Base-by-base conservation (phyloP, 176 grass and related monocot species). In the Olyra latifolia region DNA sequence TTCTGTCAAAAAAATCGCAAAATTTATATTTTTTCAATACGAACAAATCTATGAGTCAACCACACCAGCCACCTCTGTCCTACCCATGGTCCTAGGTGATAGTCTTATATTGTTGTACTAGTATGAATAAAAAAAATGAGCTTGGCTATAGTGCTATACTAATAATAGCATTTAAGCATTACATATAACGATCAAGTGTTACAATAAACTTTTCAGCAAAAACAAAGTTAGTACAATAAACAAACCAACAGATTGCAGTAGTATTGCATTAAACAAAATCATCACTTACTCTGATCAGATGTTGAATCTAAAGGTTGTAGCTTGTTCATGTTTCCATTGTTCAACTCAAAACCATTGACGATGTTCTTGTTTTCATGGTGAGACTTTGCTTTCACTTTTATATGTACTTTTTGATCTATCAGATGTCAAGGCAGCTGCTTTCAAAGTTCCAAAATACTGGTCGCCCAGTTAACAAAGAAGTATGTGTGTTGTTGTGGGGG, bases 351-450 rank as follows among this genome's bases (percentile, higher is more conserved):
- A 78, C 48, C 69, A 76, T 73, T 74, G 76, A 46, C n/a, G n/a
- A 11, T 23, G 10, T 80, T 88, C 73, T 80, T 77, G 80, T 79
- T 81, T 77, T 85, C 58, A 52, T 39, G 24, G 23, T 62, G 68
- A 71, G 81, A 66, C 48, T 75, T 88, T 59, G 71, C 55, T 83
- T 90, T 87, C 62, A 87, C 56, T 73, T 79, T 77, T 85, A 90
- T 79, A 69, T 87, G 71, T 63, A 82, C 23, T 30, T 79, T 84
- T 71, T 75, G 78, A 78, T 82, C 88, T 87, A 83, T 73, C 42
- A 79, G 41, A 85, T 66, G 82, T 93, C 83, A 93, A 88, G 84
- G 80, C 42, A 74, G 50, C 47, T 73, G 19, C 22, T 49, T 46
- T 28, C 12, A 28, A 41, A 65, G 15, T 54, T 43, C 42, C 42